Evolutionary conservation across 176 grass and related monocot genomes (phyloP).

Genomic region (Paspalum notatum): DNA sequence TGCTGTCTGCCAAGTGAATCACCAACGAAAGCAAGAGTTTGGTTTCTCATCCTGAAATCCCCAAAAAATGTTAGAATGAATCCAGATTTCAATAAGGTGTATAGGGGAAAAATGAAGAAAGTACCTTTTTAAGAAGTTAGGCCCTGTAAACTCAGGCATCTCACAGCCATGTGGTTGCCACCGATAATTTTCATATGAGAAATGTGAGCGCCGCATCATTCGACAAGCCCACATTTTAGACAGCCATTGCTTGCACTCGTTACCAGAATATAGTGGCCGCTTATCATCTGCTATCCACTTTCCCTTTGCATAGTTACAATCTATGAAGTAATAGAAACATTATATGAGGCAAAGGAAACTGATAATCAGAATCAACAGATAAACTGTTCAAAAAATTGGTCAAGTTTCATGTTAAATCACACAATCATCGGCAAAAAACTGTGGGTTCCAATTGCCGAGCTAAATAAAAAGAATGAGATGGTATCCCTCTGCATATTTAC

Average conservation of each 20-base stretch:
- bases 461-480: slow-evolving; percentile 13
- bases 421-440: not conserved
- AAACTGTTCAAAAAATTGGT: not conserved
- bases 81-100: slow-evolving; percentile 14
- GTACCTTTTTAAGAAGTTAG: slow-evolving; percentile 69
- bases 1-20: slow-evolving; percentile 98
- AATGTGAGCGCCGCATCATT: slow-evolving; percentile 76
- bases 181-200: slow-evolving; percentile 73
- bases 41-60: slow-evolving; percentile 73
- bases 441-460: slow-evolving; percentile 17
- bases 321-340: slow-evolving; percentile 43
- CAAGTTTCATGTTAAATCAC: slow-evolving; percentile 17
- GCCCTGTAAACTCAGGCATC: slow-evolving; percentile 79
- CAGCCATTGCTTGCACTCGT: slow-evolving; percentile 84
- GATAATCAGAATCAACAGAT: slow-evolving; percentile 20
- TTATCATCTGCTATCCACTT: slow-evolving; percentile 81
- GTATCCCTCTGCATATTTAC: not conserved
- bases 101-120: not conserved
- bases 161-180: slow-evolving; percentile 83
- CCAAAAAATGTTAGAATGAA: slow-evolving; percentile 32
- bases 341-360: slow-evolving; percentile 11
- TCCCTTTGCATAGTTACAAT: slow-evolving; percentile 91
- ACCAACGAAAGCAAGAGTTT: slow-evolving; percentile 90
- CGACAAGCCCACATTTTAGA: slow-evolving; percentile 96
- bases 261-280: slow-evolving; percentile 77